Evolutionary conservation across 495 filamentous ascomycete genomes (phyloP).

Genomic region (Friedmanniomyces endolithicus): DNA sequence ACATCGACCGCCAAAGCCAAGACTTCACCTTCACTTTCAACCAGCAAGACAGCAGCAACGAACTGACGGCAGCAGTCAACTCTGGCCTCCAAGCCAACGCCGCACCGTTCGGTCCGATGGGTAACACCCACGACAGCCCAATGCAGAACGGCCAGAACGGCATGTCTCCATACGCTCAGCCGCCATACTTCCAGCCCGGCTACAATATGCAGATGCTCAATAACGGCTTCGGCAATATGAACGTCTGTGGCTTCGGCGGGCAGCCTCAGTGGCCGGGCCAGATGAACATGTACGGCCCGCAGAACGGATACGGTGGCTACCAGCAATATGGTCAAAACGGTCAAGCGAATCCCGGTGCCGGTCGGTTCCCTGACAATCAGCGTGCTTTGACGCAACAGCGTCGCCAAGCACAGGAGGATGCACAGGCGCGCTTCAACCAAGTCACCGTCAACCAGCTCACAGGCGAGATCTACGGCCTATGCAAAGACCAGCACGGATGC

Average conservation of each 20-base stretch:
- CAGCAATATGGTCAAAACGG: conserved; percentile 27
- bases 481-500: conserved; percentile 96
- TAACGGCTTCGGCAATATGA: conserved; percentile 47
- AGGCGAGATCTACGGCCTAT: conserved; percentile 72
- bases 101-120: conserved; percentile 50
- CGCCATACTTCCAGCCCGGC: conserved; percentile 34
- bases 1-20: conserved; percentile 47
- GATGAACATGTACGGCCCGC: conserved; percentile 31
- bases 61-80: conserved; percentile 38
- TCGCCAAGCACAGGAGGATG: conserved; percentile 39
- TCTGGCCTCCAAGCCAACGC: conserved; percentile 70
- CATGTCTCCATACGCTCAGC: conserved; percentile 28
- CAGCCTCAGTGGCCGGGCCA: conserved; percentile 24
- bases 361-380: conserved; percentile 10
- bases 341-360: conserved; percentile 11
- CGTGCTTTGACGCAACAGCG: conserved; percentile 10
- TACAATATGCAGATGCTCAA: conserved; percentile 47
- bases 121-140: conserved; percentile 1
- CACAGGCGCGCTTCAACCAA: conserved; percentile 7
- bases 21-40: conserved; percentile 44
- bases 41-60: conserved; percentile 24
- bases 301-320: conserved; percentile 37
- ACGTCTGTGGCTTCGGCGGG: conserved; percentile 28
- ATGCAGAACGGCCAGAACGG: conserved; percentile 16
- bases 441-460: conserved; percentile 62